Evolutionary conservation across 208 protist species (phyloP), one percentile per base, ranked within the genome.

Genomic region (Zelonia costaricensis): DNA sequence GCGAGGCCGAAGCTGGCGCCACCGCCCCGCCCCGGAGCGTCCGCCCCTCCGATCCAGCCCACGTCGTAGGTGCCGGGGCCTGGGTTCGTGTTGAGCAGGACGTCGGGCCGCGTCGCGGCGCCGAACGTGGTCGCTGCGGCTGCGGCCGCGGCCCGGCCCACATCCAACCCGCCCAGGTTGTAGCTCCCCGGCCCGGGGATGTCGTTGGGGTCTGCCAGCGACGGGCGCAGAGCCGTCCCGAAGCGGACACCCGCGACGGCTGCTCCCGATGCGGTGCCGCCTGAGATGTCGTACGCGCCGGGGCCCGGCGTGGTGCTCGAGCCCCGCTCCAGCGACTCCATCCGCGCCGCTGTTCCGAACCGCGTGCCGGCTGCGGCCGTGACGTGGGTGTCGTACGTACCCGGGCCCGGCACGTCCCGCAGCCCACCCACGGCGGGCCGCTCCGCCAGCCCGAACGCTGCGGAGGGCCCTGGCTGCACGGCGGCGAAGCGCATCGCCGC

Each of bases 101-200:
- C 1, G 49, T 56, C 56, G 1, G 47, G 55, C 48, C 56, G 38
- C 65, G 35, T 28, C 30, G 54, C 45, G 5, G 33, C 35, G 20
- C 65, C 56, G 38, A 62, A 62, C 2, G 51, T 45, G 8, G 40
- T n/a, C 23, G 47, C 49, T 2, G 20, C 23, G 4, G 23, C 35
- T 20, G 7, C 18, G 5, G 4, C 40, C 25, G 10, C 1, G 12
- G 47, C 35, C 10, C 2, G 18, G 36, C 25, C 31, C 1, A 20
- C 20, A 23, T 35, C 7, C 25, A 2, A 10, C n/a, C 31, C 39
- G 4, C 0, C 36, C 10, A 54, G 12, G 10, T 7, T 31, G 63
- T 76, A 76, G 55, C 57, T 76, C 31, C 70, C 70, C 9, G 70
- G 70, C 13, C 70, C 70, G 5, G 70, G 70, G 4, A 35, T 60